These are phyloP conservation scores for Ganoderma boninense DNA, from an alignment of 1,284 basidiomycete species.

Conservation along the genomic window DNA sequence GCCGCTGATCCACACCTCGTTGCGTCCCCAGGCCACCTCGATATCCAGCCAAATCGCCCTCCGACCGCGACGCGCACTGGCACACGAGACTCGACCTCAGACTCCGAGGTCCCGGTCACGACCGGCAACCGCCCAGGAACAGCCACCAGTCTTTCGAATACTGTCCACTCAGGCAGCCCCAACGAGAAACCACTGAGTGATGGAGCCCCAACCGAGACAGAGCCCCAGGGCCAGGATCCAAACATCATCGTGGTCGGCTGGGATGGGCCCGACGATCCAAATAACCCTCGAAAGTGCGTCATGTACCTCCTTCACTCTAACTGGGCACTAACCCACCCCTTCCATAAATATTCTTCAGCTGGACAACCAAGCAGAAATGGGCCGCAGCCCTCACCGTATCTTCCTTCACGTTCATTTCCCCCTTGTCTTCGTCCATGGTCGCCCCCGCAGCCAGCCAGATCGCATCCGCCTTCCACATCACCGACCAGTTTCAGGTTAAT, in stretches of 20 bases:
- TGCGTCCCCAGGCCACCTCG: background rate
- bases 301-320: no score
- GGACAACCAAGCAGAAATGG: slow-evolving; percentile 65
- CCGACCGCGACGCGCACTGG: background rate
- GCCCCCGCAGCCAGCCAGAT: slow-evolving; percentile 66
- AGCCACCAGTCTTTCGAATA: background rate
- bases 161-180: slow-evolving; percentile 6
- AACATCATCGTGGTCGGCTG: slow-evolving; percentile 55
- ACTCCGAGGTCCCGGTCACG: no score
- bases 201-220: background rate
- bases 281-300: slow-evolving; percentile 67
- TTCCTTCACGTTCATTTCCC: slow-evolving; percentile 66
- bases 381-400: slow-evolving; percentile 57
- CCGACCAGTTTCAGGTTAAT: slow-evolving; percentile 54
- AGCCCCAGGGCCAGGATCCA: slow-evolving; percentile 9
- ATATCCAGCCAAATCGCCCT: background rate
- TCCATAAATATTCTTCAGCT: slow-evolving; percentile 44
- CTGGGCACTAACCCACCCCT: no score
- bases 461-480: slow-evolving; percentile 61
- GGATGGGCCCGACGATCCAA: slow-evolving; percentile 64
- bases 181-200: background rate
- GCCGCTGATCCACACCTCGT: background rate
- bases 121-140: background rate
- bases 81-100: background rate
- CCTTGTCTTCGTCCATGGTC: slow-evolving; percentile 71